Base-by-base conservation (phyloP, 257 asterid species). In the Solanum infundibuliforme region DNA sequence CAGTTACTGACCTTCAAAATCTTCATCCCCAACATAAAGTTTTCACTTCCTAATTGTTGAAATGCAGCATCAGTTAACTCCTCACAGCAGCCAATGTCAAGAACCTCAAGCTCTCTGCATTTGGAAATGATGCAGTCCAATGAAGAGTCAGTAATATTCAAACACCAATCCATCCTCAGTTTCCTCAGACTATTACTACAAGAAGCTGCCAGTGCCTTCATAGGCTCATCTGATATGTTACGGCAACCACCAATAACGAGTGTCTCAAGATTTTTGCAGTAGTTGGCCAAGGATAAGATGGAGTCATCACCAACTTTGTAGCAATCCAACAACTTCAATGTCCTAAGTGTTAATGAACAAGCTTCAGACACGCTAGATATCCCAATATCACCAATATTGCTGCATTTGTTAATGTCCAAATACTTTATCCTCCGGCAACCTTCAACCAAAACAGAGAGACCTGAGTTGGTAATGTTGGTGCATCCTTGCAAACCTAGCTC, bases 91-190 rank as follows among this genome's bases (percentile, higher is more conserved):
- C 98, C 98, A 82, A 97, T 92, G 86, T 95, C 98, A 39, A 97
- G 98, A 87, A 94, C 93, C 95, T 95, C 99, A 20, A 97, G 97
- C 89, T 93, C 92, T 89, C 74, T 87, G 91, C 99, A 97, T 35
- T 91, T 87, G 62, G 38, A 88, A 76, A 97, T 87, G 41, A 97
- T 83, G 89, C 92, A 88, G 62, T 89, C 93, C 87, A 97, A 43
- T 38, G 98, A 93, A 20, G 88, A 25, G 84, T 95, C 98, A 4
- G 99, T 92, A 58, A 95, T 87, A 52, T 94, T 95, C 86, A 92
- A 89, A 91, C 98, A 97, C 99, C 99, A 97, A 92, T 95, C 98
- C 99, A 97, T 97, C 35, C 98, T 94, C 76, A 97, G 95, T 89
- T 86, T 93, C 91, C 91, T 93, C 77, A 97, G 98, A 88, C 94